Percentiles rank a stretch among this genome's conserved stretches.
These are phyloP conservation scores for Tylopilus felleus DNA, from an alignment of 768 basidiomycete species.

Conservation along the genomic window DNA sequence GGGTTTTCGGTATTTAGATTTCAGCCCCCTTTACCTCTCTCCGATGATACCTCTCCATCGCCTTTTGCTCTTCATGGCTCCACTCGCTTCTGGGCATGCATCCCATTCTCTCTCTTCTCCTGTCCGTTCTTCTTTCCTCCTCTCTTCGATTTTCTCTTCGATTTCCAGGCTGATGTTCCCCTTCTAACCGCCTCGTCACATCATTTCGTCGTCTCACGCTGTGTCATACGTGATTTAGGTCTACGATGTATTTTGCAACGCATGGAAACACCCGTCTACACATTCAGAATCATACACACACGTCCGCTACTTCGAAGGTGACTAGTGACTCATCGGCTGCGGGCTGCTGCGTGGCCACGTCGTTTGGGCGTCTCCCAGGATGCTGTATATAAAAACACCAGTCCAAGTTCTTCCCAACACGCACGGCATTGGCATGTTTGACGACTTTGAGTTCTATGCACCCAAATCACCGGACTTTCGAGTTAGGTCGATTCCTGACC, in stretches of 20 bases:
- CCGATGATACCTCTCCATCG: constrained; percentile 73
- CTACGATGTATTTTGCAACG: constrained; percentile 39
- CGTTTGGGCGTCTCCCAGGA: not conserved
- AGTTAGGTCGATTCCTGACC: constrained; percentile 54
- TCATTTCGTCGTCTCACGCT: constrained; percentile 35
- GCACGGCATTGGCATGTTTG: constrained; percentile 7
- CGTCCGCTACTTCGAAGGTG: not conserved
- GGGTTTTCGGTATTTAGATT: constrained; percentile 66
- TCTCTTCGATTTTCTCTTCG: constrained; percentile 12
- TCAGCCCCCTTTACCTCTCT: constrained; percentile 62
- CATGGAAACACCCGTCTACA: constrained; percentile 30
- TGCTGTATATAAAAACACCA: constrained; percentile 9
- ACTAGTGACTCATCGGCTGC: constrained; percentile 16
- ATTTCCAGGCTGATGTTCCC: constrained; percentile 31
- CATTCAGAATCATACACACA: constrained; percentile 8
- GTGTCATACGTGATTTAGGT: constrained; percentile 40
- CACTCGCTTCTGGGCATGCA: constrained; percentile 25
- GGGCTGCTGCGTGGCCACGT: constrained; percentile 20
- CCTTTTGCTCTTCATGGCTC: constrained; percentile 27
- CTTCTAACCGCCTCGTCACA: constrained; percentile 31
- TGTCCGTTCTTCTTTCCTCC: not conserved
- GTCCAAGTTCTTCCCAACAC: not conserved
- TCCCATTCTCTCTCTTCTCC: constrained; percentile 15
- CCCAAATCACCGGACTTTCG: constrained; percentile 51
- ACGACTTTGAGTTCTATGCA: constrained; percentile 34